phyloP scores from a whole-genome alignment of 2,329 filamentous ascomycete genomes.

The Diplodia seriata region DNA sequence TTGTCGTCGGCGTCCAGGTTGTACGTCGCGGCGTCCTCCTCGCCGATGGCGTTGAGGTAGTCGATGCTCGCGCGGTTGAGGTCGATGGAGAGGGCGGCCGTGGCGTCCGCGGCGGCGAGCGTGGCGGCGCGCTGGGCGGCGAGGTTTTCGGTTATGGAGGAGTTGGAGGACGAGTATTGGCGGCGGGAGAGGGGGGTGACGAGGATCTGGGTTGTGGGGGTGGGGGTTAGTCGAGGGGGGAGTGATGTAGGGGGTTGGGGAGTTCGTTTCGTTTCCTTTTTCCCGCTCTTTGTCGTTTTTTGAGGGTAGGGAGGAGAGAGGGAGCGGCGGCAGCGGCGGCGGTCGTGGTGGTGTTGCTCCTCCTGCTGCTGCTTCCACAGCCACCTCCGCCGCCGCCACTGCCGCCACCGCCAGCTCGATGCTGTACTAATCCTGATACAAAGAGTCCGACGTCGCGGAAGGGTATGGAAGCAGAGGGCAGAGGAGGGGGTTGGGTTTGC shows the following conservation, averaged over 20 bases:
- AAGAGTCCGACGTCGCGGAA: background rate
- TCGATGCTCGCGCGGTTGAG: conserved; percentile 23
- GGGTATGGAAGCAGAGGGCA: background rate
- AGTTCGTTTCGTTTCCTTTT: background rate
- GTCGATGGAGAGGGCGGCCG: conserved; percentile 8
- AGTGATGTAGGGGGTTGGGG: too few species aligned
- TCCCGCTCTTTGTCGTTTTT: background rate
- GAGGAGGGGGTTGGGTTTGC: too few species aligned
- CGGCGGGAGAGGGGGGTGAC: conserved; percentile 30
- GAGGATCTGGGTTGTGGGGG: conserved; percentile 18
- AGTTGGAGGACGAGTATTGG: background rate
- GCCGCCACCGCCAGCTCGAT: background rate
- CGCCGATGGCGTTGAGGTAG: conserved; percentile 31
- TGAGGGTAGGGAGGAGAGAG: background rate
- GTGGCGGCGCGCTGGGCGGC: conserved; percentile 28
- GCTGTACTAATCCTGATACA: background rate
- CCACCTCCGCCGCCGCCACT: too few species aligned
- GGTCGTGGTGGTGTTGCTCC: background rate
- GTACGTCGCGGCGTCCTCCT: conserved; percentile 15
- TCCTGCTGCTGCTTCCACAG: too few species aligned
- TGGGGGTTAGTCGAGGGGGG: background rate
- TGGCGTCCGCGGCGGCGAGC: background rate
- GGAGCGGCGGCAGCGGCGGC: too few species aligned
- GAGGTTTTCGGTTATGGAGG: conserved; percentile 11
- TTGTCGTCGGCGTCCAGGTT: conserved; percentile 22